Percentiles rank a stretch among this genome's conserved stretches.
Evolutionary conservation across 306 rosid genomes (phyloP).

Genomic region (Ormosia emarginata): DNA sequence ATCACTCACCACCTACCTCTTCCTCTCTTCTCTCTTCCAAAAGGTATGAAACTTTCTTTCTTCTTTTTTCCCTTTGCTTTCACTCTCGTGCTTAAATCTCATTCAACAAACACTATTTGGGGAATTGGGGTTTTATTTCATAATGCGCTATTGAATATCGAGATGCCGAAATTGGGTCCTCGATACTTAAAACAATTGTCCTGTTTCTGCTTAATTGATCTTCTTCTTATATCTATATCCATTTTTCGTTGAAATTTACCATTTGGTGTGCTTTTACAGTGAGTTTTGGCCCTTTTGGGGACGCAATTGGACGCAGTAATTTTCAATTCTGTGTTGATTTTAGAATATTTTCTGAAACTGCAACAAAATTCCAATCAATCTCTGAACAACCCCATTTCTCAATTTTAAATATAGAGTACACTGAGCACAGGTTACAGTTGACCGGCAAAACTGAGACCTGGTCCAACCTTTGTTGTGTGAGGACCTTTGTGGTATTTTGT

Average conservation of each 20-base stretch:
- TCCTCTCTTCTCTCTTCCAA: neutral
- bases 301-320: neutral
- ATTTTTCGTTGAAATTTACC: neutral
- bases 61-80: neutral
- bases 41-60: neutral
- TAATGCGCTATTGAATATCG: neutral
- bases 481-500: neutral
- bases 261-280: neutral
- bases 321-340: neutral
- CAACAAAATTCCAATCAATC: neutral
- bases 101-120: neutral
- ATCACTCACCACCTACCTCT: neutral
- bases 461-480: neutral
- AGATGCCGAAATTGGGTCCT: neutral
- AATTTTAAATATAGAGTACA: neutral
- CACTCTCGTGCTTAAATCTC: neutral
- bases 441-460: slow-evolving; percentile 5
- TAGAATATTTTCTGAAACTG: neutral
- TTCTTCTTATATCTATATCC: neutral
- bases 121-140: neutral
- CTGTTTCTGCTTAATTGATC: neutral
- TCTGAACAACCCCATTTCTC: neutral
- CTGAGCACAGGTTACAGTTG: neutral
- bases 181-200: neutral
- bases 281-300: neutral